Percentiles rank a stretch among this genome's conserved stretches.
Conservation (phyloP, 192 early-diverging fungal genomes). For the Helicostylum pulchrum region DNA sequence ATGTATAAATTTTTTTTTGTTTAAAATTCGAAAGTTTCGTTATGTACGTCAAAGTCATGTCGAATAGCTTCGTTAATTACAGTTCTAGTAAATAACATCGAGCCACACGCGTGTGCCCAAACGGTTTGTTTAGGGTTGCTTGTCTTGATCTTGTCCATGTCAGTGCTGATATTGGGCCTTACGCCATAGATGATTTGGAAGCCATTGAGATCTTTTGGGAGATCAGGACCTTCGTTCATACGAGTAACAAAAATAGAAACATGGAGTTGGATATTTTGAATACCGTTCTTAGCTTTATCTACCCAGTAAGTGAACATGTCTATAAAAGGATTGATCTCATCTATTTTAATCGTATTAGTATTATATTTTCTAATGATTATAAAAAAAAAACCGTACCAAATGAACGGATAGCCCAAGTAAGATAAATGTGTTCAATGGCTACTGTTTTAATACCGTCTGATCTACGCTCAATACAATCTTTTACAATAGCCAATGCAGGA, state of each 20-base stretch:
- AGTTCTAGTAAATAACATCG: constrained; percentile 26
- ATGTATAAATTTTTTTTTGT: not conserved
- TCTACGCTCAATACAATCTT: constrained; percentile 37
- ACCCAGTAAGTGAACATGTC: constrained; percentile 25
- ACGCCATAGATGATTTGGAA: constrained; percentile 9
- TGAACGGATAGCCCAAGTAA: constrained; percentile 41
- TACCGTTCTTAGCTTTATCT: constrained; percentile 8
- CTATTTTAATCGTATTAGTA: not conserved
- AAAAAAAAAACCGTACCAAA: constrained; percentile 23
- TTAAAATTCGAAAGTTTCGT: constrained; percentile 45
- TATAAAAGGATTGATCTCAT: constrained; percentile 23
- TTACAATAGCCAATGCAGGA: constrained; percentile 36
- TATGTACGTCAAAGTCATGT: constrained; percentile 29
- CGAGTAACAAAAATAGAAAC: constrained; percentile 28
- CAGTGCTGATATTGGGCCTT: constrained; percentile 27
- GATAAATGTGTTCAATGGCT: constrained; percentile 31
- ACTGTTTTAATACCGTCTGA: constrained; percentile 25
- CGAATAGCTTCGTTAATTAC: constrained; percentile 31
- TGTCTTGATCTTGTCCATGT: constrained; percentile 26
- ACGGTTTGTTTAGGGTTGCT: constrained; percentile 21
- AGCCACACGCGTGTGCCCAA: constrained; percentile 39
- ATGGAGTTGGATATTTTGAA: constrained; percentile 19
- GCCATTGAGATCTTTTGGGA: not conserved
- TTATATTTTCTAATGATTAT: not conserved
- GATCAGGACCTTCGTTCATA: constrained; percentile 12